Percentiles rank a stretch among this genome's conserved stretches.
phyloP scores from a whole-genome alignment of 2,329 filamentous ascomycete species.

The Stachybotrys elegans region DNA sequence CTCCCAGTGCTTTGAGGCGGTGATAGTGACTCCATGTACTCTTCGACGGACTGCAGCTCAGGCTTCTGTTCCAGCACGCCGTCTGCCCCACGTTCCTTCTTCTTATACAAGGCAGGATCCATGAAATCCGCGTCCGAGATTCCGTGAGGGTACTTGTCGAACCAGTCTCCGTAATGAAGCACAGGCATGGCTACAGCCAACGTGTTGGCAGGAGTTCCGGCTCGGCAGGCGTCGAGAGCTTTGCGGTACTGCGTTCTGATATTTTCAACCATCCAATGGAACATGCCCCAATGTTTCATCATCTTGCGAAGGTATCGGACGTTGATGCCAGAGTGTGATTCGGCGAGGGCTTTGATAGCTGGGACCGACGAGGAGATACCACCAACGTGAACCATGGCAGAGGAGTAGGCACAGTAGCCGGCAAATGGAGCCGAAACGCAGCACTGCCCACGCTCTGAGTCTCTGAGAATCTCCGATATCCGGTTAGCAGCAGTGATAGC shows the following conservation, averaged over 20 bases:
- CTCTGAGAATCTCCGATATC: conserved; percentile 78
- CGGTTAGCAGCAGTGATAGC: conserved; percentile 80
- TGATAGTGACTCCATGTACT: conserved; percentile 81
- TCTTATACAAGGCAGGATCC: conserved; percentile 61
- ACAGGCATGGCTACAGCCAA: conserved; percentile 54
- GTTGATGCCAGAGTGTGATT: conserved; percentile 79
- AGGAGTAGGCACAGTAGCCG: conserved; percentile 90
- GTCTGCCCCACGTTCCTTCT: conserved; percentile 77
- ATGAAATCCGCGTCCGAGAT: conserved; percentile 81
- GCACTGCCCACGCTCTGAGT: conserved; percentile 62
- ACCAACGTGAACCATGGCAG: conserved; percentile 90
- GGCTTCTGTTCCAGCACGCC: conserved; percentile 84
- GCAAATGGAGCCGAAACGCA: conserved; percentile 86
- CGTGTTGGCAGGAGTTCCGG: conserved; percentile 51
- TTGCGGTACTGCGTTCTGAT: conserved; percentile 82
- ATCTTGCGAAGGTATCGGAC: conserved; percentile 88
- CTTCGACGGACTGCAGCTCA: conserved; percentile 88
- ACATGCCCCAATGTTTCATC: conserved; percentile 98
- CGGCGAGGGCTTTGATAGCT: conserved; percentile 69
- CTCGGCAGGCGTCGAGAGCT: conserved; percentile 74
- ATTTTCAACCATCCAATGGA: conserved; percentile 93
- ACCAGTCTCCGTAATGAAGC: conserved; percentile 98
- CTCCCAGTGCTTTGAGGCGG: conserved; percentile 51
- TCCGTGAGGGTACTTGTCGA: conserved; percentile 88
- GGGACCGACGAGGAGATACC: conserved; percentile 84